These are phyloP conservation scores for Pythium pectinolyticum DNA, from an alignment of 352 stramenopile genomes.

Conservation along the genomic window DNA sequence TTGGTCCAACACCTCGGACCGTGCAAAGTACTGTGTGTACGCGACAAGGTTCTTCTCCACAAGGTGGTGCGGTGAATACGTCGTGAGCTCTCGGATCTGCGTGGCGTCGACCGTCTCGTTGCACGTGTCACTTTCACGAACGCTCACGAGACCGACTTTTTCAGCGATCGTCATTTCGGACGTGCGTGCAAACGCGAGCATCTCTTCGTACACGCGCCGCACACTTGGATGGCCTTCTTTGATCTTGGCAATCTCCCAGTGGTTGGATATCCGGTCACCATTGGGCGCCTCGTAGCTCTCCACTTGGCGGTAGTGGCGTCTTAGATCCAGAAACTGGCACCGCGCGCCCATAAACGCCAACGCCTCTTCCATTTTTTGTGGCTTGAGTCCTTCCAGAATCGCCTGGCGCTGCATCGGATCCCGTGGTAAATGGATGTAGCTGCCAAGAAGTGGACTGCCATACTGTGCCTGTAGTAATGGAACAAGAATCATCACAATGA, in stretches of 20 bases:
- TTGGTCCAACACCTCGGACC: conserved; percentile 21
- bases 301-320: background rate
- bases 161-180: conserved; percentile 58
- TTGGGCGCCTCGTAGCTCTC: background rate
- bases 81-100: conserved; percentile 43
- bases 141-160: conserved; percentile 45
- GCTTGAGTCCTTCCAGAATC: background rate
- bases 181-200: conserved; percentile 33
- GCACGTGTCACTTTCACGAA: conserved; percentile 47
- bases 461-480: background rate
- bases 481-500: background rate
- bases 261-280: background rate
- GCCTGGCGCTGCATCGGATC: background rate
- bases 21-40: conserved; percentile 36
- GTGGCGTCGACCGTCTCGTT: conserved; percentile 32
- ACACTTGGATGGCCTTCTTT: conserved; percentile 28
- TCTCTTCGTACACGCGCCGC: conserved; percentile 49
- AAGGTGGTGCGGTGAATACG: conserved; percentile 26
- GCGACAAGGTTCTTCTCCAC: conserved; percentile 49
- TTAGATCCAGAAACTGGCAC: background rate
- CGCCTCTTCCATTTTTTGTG: background rate
- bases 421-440: background rate
- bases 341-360: conserved; percentile 2
- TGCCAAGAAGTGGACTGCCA: background rate
- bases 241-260: conserved; percentile 37